A percentile compares a stretch with the other conserved stretches of the same genome.
Evolutionary conservation across 176 grass and related monocot species (phyloP).

Genomic region (Bromus sterilis): DNA sequence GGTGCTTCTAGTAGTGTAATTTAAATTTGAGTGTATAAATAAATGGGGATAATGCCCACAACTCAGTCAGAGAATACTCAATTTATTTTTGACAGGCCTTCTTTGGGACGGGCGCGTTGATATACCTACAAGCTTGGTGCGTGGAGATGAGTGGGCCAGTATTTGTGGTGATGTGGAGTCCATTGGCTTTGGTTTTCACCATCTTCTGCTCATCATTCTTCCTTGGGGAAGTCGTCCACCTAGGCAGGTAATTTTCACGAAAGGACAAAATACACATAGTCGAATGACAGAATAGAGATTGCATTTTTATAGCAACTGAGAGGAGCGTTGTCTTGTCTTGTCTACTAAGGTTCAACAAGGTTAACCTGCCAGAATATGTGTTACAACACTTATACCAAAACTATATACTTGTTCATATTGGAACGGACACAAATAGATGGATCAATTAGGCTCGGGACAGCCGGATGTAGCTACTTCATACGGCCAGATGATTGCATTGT

Average conservation of each 20-base stretch:
- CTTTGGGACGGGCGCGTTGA: conserved; percentile 39
- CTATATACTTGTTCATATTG: no score
- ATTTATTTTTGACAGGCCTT: background rate
- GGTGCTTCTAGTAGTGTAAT: background rate
- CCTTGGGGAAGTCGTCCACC: conserved; percentile 42
- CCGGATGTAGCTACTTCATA: no score
- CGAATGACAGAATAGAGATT: background rate
- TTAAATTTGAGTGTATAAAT: background rate
- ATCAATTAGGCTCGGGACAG: no score
- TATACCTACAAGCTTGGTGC: conserved; percentile 75
- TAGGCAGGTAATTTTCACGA: conserved; percentile 29
- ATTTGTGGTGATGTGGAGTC: conserved; percentile 57
- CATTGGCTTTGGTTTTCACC: conserved; percentile 51
- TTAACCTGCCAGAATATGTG: no score
- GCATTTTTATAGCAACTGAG: background rate
- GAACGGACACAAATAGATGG: no score
- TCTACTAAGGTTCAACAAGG: no score
- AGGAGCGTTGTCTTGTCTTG: background rate
- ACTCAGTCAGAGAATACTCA: background rate
- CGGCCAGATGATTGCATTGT: no score
- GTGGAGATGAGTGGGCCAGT: conserved; percentile 53
- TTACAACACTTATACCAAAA: no score
- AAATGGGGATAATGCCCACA: background rate
- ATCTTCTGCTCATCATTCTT: conserved; percentile 55
- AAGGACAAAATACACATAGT: background rate